A percentile compares a stretch with the other conserved stretches of the same genome.
phyloP scores from a whole-genome alignment of 176 grass and related monocot species.

The Calamus simplicifolius region DNA sequence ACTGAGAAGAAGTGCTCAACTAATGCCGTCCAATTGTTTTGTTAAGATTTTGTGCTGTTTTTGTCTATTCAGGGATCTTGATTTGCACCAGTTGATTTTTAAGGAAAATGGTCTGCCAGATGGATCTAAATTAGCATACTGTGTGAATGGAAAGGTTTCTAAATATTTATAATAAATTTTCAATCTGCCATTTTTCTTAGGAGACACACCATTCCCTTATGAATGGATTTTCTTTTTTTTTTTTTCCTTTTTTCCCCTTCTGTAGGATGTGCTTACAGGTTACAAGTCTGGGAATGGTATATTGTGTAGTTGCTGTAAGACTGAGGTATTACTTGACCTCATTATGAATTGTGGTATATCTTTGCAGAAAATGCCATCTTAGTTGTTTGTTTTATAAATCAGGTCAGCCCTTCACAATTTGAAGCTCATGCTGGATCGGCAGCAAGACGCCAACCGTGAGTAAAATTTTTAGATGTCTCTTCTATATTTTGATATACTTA shows the following conservation, averaged over 20 bases:
- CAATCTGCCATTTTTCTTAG: background rate
- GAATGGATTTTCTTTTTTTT: too few relatives aligned
- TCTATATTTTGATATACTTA: background rate
- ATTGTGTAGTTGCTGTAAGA: background rate
- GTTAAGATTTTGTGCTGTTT: background rate
- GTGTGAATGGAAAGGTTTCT: conserved; percentile 53
- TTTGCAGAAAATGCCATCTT: background rate
- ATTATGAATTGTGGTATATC: background rate
- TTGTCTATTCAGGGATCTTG: conserved; percentile 33
- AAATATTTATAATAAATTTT: conserved; percentile 19
- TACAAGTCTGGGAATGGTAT: background rate
- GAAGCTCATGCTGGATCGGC: background rate
- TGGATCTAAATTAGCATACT: conserved; percentile 55
- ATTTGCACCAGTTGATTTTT: conserved; percentile 68
- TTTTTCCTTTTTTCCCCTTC: too few relatives aligned
- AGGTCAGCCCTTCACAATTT: conserved; percentile 8
- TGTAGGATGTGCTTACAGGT: background rate
- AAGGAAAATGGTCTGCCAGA: conserved; percentile 70
- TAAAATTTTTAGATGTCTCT: background rate
- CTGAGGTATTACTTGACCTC: background rate
- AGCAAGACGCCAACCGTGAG: conserved; percentile 8
- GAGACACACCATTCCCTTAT: background rate
- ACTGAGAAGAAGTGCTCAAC: background rate
- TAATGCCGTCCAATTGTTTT: background rate
- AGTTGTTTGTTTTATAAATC: background rate